phyloP scores from a whole-genome alignment of 257 asterid species.

The Scutellaria galericulata region DNA sequence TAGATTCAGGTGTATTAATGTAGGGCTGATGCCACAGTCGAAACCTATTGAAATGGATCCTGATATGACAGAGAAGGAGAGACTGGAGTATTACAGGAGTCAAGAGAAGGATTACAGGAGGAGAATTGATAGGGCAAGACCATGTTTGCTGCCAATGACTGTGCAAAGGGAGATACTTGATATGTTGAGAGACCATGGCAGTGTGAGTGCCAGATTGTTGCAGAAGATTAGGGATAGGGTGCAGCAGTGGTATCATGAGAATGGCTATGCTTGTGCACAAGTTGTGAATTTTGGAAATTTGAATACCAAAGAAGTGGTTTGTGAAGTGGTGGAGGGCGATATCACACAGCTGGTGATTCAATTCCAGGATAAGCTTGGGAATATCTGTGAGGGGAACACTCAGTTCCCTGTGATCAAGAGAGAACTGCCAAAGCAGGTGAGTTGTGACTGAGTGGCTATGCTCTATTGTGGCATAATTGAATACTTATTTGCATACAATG shows the following conservation, averaged over 20 bases:
- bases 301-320: slow-evolving; percentile 90
- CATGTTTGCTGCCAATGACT: slow-evolving; percentile 76
- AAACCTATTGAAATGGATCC: slow-evolving; percentile 94
- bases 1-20: slow-evolving; percentile 86
- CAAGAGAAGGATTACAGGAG: slow-evolving; percentile 81
- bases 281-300: slow-evolving; percentile 96
- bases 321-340: slow-evolving; percentile 99
- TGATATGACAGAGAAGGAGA: slow-evolving; percentile 95
- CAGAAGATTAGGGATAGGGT: slow-evolving; percentile 95
- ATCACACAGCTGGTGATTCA: slow-evolving; percentile 84
- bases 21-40: slow-evolving; percentile 83
- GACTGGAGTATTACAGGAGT: slow-evolving; percentile 59
- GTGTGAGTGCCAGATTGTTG: slow-evolving; percentile 87
- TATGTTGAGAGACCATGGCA: slow-evolving; percentile 76
- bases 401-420: slow-evolving; percentile 77
- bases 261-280: slow-evolving; percentile 90
- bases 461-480: slow-evolving; percentile 9
- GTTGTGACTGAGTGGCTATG: neutral
- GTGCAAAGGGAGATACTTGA: slow-evolving; percentile 74
- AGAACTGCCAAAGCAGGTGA: slow-evolving; percentile 86
- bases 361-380: slow-evolving; percentile 97
- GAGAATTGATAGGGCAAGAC: slow-evolving; percentile 79
- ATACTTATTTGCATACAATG: neutral
- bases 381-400: slow-evolving; percentile 91
- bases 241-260: slow-evolving; percentile 96